Evolutionary conservation across 495 filamentous ascomycete species (phyloP), one percentile per base, ranked within the genome.

Genomic region (Amphirosellinia nigrospora): DNA sequence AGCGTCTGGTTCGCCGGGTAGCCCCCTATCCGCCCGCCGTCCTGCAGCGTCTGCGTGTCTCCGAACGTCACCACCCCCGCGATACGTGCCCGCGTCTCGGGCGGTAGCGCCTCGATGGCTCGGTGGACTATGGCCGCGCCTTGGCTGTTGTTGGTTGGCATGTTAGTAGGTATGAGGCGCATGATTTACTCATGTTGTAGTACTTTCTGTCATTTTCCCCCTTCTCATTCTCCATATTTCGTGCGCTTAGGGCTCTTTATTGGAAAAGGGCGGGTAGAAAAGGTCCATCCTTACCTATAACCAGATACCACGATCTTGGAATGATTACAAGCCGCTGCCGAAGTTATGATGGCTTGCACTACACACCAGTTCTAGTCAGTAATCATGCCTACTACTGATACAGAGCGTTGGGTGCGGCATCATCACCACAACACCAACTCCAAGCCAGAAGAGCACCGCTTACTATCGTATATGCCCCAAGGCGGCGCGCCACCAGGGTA

Each of bases 51-150:
- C 69, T 85, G 82, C 43, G 85, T 86, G 72, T 86, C 83, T 4
- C 86, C 86, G 61, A 86, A 87, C 0, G 84, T 79, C 26, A 84
- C 81, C 28, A 87, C 83, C n/a, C 79, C 83, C 19, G 80, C 80
- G 70, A 87, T 85, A 66, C 79, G 79, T 32, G 79, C 73, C 71
- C 82, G 79, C 30, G 82, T 78, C 41, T 69, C 70, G 1, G 76
- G 70, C n/a, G 77, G 72, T 1, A 86, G 75, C 0, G 72, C 69
- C 58, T 82, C 78, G 66, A 86, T 80, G 0, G 85, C 82, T 26
- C 79, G 80, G 65, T 86, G 82, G 62, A 80, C 81, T 46, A 88
- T 79, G 23, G 85, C 84, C 9, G 84, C 84, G 39, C 86, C 86
- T 78, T 87, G 85, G 64, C 82, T 85, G 59, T 32, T 8, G 56